Base-by-base conservation (phyloP, 2,329 filamentous ascomycete species). In the Aspergillus sp. region DNA sequence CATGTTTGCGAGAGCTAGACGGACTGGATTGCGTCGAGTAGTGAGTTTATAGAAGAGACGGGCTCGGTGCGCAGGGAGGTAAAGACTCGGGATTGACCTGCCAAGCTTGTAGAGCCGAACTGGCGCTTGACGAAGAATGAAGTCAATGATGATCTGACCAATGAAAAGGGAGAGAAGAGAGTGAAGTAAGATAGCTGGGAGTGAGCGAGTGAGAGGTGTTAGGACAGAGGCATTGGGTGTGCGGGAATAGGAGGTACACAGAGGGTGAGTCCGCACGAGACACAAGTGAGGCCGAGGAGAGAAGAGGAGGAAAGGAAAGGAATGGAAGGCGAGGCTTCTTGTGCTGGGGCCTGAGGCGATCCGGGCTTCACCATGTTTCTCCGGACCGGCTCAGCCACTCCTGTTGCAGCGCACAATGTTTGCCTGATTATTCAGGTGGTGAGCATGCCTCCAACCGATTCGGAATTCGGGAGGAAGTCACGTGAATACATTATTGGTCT, bases 1-100 rank as follows among this genome's bases (percentile, higher is more conserved):
- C 82, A 85, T 85, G 62, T 53, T 76, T 62, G 56, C 61, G 54
- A 55, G 30, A 56, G 49, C 58, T 50, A 55, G 58, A 55, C 57
- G 34, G 20, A 53, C 39, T 24, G 57, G 50, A 20, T 61, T 52
- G 24, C 48, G 60, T 42, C 60, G 60, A 39, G 55, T 24, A 55
- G 53, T 64, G 49, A 58, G 51, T 38, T 54, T 45, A 54, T 54
- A 61, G 51, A 62, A 60, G 26, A 62, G 51, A 44, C 44, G 55
- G 58, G 42, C 58, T 60, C 56, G 61, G 51, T 48, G 42, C 36
- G 53, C 48, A 53, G 49, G 30, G 32, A 41, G 22, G 53, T 39
- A 51, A 55, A 50, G 58, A 56, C 53, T 62, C 60, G 64, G 48
- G 48, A 47, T 34, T 56, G 63, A 56, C 64, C 62, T 64, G 64